Base-by-base conservation (phyloP, 179 eudicot species). In the Drosera spatulata region DNA sequence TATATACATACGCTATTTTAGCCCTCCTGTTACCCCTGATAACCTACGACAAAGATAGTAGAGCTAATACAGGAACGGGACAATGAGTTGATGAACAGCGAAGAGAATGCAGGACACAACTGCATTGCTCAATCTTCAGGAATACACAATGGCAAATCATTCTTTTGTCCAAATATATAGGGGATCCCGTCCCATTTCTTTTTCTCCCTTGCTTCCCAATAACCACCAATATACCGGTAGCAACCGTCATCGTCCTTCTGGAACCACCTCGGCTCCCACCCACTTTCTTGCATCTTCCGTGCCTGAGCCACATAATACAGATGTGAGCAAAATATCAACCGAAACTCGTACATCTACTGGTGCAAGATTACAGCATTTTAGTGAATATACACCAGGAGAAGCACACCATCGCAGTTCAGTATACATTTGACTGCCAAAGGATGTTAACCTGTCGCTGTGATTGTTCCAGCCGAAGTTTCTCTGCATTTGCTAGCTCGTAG, bases 171-270 rank as follows among this genome's bases (percentile, higher is more conserved):
- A 71, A 88, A 91, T 66, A 91, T 79, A 58, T 88, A 76, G n/a
- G 87, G 69, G 60, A 91, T 84, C 10, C 71, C 93, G 13, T 77
- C 85, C 98, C 98, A 91, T 39, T 69, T 77, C 9, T 62, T 72
- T 65, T 72, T 73, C 66, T 85, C 87, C 61, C 87, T 84, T 41
- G 85, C 79, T 84, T 93, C 99, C 99, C 99, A 93, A 68, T 93
- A 93, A 42, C 96, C 96, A 55, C 96, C 96, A 33, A 33, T 58
- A 60, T 93, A 93, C 42, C 79, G 76, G 52, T 84, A 93, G 71
- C 93, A 86, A 15, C 95, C 95, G 48, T 93, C 99, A 65, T 84
- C 99, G 13, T 93, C 93, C 72, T 74, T 89, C 61, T 60, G 64
- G 61, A 89, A 93, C 99, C 99, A 93, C 73, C 87, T 85, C 22